These are phyloP conservation scores for Hexamita inflata DNA, from an alignment of 208 protist genomes.

Conservation along the genomic window DNA sequence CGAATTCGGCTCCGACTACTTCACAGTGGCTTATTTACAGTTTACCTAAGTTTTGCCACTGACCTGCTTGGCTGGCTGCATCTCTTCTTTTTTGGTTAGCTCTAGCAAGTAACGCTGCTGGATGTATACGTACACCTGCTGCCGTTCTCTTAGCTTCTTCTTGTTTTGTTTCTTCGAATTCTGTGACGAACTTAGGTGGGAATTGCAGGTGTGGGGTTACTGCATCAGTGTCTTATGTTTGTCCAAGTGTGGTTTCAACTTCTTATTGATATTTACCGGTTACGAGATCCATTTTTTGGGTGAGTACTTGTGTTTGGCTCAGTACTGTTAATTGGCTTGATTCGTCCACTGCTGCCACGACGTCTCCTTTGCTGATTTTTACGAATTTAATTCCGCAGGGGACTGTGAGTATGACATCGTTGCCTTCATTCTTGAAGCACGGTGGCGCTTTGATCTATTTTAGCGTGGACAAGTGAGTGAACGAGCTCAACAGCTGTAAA, in stretches of 20 bases:
- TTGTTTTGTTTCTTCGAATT: not conserved
- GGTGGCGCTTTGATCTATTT: not conserved
- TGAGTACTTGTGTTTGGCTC: not conserved
- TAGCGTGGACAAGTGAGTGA: not conserved
- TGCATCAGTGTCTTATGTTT: no score
- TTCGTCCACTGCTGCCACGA: conserved; percentile 11
- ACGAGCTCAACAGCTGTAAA: not conserved
- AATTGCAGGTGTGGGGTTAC: not conserved
- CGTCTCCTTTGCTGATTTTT: conserved; percentile 16
- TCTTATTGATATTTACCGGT: no score
- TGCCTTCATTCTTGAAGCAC: not conserved
- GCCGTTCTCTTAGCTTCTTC: conserved; percentile 1
- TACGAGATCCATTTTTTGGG: no score
- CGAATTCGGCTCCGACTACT: no score
- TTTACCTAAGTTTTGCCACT: not conserved
- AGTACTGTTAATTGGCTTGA: not conserved
- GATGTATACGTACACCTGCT: conserved; percentile 1
- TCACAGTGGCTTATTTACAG: no score
- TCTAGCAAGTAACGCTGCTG: conserved; percentile 11
- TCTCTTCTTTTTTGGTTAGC: conserved; percentile 1
- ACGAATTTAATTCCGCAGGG: conserved; percentile 5
- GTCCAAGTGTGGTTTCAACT: no score
- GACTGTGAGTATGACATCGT: no score
- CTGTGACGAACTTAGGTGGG: conserved; percentile 14
- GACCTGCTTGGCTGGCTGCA: not conserved